phyloP scores from a whole-genome alignment of 148 eudicot genomes.

The Rhododendron henanense region DNA sequence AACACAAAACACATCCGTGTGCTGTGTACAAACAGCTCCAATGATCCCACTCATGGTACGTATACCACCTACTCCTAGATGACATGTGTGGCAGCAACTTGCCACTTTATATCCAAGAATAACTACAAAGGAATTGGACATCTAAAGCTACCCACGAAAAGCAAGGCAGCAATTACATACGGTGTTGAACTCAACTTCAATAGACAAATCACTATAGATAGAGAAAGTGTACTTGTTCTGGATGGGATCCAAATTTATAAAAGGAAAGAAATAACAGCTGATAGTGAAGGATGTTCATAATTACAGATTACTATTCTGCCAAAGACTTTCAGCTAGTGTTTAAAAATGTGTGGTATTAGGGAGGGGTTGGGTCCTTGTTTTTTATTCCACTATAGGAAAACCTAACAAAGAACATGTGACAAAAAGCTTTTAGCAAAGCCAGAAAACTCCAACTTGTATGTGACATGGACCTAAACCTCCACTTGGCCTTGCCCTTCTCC shows the following conservation, averaged over 20 bases:
- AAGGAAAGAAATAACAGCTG: slow-evolving; percentile 13
- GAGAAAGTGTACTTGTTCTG: neutral
- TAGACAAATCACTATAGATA: slow-evolving; percentile 4
- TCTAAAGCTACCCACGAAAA: slow-evolving; percentile 5
- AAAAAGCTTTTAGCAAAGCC: slow-evolving; percentile 19
- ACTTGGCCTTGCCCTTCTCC: slow-evolving; percentile 7
- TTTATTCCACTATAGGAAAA: slow-evolving; percentile 10
- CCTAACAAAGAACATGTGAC: slow-evolving; percentile 13
- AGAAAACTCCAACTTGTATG: slow-evolving; percentile 24
- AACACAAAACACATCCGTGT: neutral
- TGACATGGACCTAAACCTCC: slow-evolving; percentile 21
- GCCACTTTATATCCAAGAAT: slow-evolving; percentile 16
- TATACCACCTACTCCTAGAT: slow-evolving; percentile 12
- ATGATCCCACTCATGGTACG: slow-evolving; percentile 3
- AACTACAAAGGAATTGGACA: slow-evolving; percentile 8
- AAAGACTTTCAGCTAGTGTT: slow-evolving; percentile 8
- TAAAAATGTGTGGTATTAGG: slow-evolving; percentile 2
- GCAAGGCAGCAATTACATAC: neutral
- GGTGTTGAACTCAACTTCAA: neutral
- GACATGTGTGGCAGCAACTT: slow-evolving; percentile 12
- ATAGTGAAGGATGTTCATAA: slow-evolving; percentile 14
- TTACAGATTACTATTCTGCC: slow-evolving; percentile 6
- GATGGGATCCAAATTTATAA: slow-evolving; percentile 3
- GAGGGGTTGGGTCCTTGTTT: slow-evolving; percentile 11
- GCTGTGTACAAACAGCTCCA: slow-evolving; percentile 1